These are phyloP conservation scores for Pseudonitzschia delicatissima DNA, from an alignment of 108 stramenopile genomes.

Conservation along the genomic window DNA sequence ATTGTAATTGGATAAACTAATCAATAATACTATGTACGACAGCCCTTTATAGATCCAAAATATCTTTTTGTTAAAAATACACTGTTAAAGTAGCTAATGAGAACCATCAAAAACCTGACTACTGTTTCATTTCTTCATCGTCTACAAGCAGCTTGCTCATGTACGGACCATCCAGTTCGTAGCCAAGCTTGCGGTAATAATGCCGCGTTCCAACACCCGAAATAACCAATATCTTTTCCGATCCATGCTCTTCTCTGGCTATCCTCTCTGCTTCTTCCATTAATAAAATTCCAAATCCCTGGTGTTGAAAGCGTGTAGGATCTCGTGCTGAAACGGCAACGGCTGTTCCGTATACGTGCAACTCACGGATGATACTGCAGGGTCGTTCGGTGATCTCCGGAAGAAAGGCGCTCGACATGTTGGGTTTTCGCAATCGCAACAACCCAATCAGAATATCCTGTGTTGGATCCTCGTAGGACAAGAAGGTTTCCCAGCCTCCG, in stretches of 20 bases:
- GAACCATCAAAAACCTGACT: background rate
- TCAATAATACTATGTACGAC: background rate
- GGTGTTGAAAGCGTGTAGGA: slow-evolving; percentile 94
- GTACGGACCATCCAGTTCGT: slow-evolving; percentile 87
- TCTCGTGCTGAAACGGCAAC: slow-evolving; percentile 86
- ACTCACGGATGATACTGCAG: slow-evolving; percentile 86
- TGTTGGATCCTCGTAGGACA: slow-evolving; percentile 90
- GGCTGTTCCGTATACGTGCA: slow-evolving; percentile 97
- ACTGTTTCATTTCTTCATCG: slow-evolving; percentile 7
- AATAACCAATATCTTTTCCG: slow-evolving; percentile 90
- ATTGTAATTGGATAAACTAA: slow-evolving; percentile 27
- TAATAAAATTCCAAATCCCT: slow-evolving; percentile 91
- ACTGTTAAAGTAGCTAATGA: background rate
- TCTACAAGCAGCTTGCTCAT: slow-evolving; percentile 72
- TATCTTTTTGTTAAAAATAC: background rate
- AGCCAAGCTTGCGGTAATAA: slow-evolving; percentile 95
- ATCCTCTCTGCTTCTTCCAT: slow-evolving; percentile 97
- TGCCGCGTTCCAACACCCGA: slow-evolving; percentile 95
- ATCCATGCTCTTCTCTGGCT: slow-evolving; percentile 88
- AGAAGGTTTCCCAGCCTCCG: slow-evolving; percentile 95
- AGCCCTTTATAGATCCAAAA: background rate
- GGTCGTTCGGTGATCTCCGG: slow-evolving; percentile 51
- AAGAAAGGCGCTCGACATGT: slow-evolving; percentile 26
- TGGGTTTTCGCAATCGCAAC: slow-evolving; percentile 50
- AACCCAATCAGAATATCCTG: slow-evolving; percentile 88